These are phyloP conservation scores for Rubia occidens DNA, from an alignment of 305 asterid species.

Conservation along the genomic window DNA sequence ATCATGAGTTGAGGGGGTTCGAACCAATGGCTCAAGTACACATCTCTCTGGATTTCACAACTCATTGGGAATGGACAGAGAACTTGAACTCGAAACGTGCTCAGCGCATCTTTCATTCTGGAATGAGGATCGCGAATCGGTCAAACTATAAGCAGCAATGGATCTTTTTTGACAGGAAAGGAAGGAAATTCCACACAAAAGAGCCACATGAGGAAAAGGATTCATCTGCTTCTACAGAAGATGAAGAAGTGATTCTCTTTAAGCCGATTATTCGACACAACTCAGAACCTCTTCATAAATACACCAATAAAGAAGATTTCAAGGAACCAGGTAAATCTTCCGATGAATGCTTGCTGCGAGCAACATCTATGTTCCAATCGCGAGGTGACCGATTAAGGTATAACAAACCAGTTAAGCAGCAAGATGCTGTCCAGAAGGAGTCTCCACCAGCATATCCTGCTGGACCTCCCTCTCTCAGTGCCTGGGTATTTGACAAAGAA, in stretches of 20 bases:
- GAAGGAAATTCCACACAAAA: constrained; percentile 20
- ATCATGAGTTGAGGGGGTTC: constrained; percentile 74
- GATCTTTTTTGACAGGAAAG: constrained; percentile 23
- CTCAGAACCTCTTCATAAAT: constrained; percentile 52
- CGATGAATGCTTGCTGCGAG: constrained; percentile 59
- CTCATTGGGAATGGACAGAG: constrained; percentile 31
- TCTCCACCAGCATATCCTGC: constrained; percentile 26
- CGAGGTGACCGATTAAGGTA: constrained; percentile 36
- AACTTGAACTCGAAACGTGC: constrained; percentile 28
- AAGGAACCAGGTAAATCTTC: constrained; percentile 16
- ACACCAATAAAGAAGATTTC: constrained; percentile 19
- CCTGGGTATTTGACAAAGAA: constrained; percentile 51
- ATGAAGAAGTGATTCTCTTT: constrained; percentile 87
- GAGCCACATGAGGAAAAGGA: constrained; percentile 15
- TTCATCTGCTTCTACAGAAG: constrained; percentile 28
- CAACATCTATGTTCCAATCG: constrained; percentile 44
- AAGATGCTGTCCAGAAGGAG: constrained; percentile 31
- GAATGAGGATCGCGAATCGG: constrained; percentile 27
- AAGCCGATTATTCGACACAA: constrained; percentile 71
- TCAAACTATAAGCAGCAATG: constrained; percentile 15
- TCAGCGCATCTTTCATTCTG: constrained; percentile 44
- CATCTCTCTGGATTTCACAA: constrained; percentile 40
- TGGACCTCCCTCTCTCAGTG: constrained; percentile 78
- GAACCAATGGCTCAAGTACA: constrained; percentile 44
- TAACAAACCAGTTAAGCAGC: constrained; percentile 28